A percentile compares a stretch with the other conserved stretches of the same genome.
Evolutionary conservation across 805 yeast genomes (phyloP).

Genomic region (Cyberlindnera petersonii): DNA sequence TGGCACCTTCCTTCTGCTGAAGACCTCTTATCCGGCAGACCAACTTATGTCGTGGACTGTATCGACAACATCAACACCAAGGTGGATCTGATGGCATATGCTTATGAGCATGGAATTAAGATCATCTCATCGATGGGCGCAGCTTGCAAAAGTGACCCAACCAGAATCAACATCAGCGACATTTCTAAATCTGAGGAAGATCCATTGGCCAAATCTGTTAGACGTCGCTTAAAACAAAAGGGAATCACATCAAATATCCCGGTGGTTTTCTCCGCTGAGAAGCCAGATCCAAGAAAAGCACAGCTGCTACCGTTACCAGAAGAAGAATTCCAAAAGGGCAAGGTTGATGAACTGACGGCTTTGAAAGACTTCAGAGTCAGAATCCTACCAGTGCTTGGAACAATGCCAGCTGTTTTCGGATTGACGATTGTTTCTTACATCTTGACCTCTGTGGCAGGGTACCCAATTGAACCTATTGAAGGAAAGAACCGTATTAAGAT

Average conservation of each 20-base stretch:
- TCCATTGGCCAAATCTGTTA: constrained; percentile 81
- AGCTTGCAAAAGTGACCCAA: constrained; percentile 92
- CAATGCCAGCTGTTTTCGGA: constrained; percentile 97
- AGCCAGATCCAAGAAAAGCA: constrained; percentile 95
- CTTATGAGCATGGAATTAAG: constrained; percentile 55
- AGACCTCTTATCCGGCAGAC: constrained; percentile 48
- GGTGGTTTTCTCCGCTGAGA: constrained; percentile 89
- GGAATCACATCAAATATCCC: constrained; percentile 79
- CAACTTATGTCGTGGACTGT: constrained; percentile 87
- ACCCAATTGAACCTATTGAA: constrained; percentile 86
- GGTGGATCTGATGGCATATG: constrained; percentile 78
- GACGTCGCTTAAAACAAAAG: constrained; percentile 75
- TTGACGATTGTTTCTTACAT: constrained; percentile 83
- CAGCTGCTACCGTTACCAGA: constrained; percentile 80
- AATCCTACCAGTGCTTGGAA: constrained; percentile 91
- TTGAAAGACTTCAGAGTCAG: constrained; percentile 88
- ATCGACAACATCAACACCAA: constrained; percentile 97
- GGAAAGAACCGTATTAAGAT: constrained; percentile 84
- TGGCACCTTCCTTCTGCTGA: constrained; percentile 71
- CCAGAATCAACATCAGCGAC: constrained; percentile 86
- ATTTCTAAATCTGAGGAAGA: constrained; percentile 90
- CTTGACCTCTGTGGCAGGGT: constrained; percentile 75
- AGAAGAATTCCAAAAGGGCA: constrained; percentile 73
- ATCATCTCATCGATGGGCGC: constrained; percentile 96
- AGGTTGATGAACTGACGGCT: constrained; percentile 84